phyloP scores from a whole-genome alignment of 2,329 filamentous ascomycete species.

The Phialophora verrucosa region DNA sequence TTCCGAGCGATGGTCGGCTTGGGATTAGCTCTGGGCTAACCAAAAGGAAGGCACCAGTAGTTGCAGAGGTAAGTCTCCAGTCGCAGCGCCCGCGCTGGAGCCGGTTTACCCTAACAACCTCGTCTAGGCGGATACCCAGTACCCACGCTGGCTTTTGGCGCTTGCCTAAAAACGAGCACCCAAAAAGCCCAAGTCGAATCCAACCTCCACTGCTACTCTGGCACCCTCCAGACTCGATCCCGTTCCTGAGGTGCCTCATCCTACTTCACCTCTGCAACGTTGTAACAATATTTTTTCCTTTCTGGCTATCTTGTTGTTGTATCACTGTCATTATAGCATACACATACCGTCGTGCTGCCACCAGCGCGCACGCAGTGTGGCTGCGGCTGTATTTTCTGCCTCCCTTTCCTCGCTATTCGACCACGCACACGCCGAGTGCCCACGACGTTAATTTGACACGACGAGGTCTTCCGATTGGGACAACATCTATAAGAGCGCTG shows the following conservation, averaged over 20 bases:
- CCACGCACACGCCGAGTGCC: conserved; percentile 21
- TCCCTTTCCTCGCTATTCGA: conserved; percentile 12
- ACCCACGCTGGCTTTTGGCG: conserved; percentile 29
- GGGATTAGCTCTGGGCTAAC: conserved; percentile 28
- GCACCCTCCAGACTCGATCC: conserved; percentile 30
- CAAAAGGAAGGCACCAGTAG: conserved; percentile 22
- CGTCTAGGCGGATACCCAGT: conserved; percentile 33
- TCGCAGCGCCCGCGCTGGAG: conserved; percentile 29
- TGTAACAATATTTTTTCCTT: conserved; percentile 36
- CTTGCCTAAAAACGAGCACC: conserved; percentile 31
- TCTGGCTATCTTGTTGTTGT: conserved; percentile 26
- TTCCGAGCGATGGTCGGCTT: conserved; percentile 18
- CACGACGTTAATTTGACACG: conserved; percentile 11
- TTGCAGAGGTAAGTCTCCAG: conserved; percentile 25
- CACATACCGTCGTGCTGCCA: conserved; percentile 28
- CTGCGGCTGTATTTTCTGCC: conserved; percentile 24
- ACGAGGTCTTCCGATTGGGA: not conserved
- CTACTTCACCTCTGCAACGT: conserved; percentile 27
- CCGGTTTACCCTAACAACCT: conserved; percentile 31
- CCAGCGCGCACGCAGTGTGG: conserved; percentile 29
- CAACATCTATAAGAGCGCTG: not conserved
- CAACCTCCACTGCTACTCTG: conserved; percentile 33
- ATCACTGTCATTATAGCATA: conserved; percentile 35
- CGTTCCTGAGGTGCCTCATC: conserved; percentile 26
- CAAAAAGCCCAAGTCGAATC: conserved; percentile 30